phyloP scores from a whole-genome alignment of 345 rosid genomes.

The Sonneratia alba region DNA sequence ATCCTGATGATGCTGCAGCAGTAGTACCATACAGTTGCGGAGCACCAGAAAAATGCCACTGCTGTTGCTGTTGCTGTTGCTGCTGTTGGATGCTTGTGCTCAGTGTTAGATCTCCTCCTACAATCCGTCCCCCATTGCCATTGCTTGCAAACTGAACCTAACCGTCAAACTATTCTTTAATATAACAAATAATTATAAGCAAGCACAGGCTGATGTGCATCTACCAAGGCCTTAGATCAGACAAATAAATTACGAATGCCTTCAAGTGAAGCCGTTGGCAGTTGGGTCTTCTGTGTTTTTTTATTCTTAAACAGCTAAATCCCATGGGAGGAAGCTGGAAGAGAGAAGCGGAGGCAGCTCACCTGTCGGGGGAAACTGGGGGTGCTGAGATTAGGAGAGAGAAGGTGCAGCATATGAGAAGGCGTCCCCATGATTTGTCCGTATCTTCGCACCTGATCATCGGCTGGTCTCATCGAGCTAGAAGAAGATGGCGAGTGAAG shows the following conservation, averaged over 20 bases:
- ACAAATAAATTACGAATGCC: too few species aligned
- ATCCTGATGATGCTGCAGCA: conserved; percentile 99
- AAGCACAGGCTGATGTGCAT: too few species aligned
- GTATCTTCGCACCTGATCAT: conserved; percentile 24
- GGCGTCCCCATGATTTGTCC: conserved; percentile 24
- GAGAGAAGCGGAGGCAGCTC: not conserved
- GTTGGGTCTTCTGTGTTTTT: too few species aligned
- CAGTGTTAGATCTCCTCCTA: not conserved
- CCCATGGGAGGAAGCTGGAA: not conserved
- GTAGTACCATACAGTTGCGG: conserved; percentile 50
- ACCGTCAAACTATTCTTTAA: not conserved
- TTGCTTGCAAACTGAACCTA: conserved; percentile 44
- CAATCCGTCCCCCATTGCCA: conserved; percentile 3
- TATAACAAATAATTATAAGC: too few species aligned
- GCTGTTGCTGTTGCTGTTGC: conserved; percentile 11
- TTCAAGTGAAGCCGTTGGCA: too few species aligned
- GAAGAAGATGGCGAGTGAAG: conserved; percentile 35
- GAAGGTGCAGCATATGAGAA: conserved; percentile 23
- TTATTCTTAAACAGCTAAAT: too few species aligned
- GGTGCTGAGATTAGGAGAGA: conserved; percentile 23
- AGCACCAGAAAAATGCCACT: conserved; percentile 40
- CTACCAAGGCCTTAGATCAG: too few species aligned
- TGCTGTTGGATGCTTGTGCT: conserved; percentile 10
- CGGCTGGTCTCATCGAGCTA: conserved; percentile 1
- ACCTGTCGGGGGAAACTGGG: conserved; percentile 12